phyloP scores from a whole-genome alignment of 495 filamentous ascomycete species.

The Penicillium soppii region DNA sequence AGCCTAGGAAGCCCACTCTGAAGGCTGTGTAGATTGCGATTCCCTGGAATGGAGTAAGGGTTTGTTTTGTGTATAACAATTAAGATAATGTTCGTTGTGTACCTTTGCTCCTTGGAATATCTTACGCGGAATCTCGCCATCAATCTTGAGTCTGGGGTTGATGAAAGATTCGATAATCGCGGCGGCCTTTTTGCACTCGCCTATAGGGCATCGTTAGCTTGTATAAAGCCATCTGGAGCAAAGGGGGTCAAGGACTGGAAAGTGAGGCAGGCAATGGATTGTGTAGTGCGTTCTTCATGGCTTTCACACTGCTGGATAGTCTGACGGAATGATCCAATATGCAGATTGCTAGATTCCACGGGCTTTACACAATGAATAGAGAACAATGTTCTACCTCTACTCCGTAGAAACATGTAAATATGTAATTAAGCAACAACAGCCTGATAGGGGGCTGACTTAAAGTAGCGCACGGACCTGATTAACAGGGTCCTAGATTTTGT shows the following conservation, averaged over 20 bases:
- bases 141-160: constrained; percentile 74
- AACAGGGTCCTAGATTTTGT: no score
- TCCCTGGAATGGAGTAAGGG: constrained; percentile 58
- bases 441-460: no score
- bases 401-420: no score
- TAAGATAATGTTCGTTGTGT: not conserved
- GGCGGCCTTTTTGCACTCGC: constrained; percentile 79
- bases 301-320: not conserved
- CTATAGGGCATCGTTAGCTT: constrained; percentile 30
- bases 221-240: not conserved
- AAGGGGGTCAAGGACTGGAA: constrained; percentile 38
- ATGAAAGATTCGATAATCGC: constrained; percentile 90
- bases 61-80: no score
- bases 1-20: constrained; percentile 88
- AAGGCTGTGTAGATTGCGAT: constrained; percentile 87
- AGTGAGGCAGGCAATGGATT: constrained; percentile 61
- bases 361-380: no score
- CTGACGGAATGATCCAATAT: no score
- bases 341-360: no score
- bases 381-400: no score
- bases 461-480: no score
- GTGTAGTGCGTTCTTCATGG: constrained; percentile 26
- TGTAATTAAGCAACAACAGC: no score
- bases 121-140: constrained; percentile 83
- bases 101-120: constrained; percentile 87